Conservation (phyloP, 805 yeast species). For the Starmera amethionina region DNA sequence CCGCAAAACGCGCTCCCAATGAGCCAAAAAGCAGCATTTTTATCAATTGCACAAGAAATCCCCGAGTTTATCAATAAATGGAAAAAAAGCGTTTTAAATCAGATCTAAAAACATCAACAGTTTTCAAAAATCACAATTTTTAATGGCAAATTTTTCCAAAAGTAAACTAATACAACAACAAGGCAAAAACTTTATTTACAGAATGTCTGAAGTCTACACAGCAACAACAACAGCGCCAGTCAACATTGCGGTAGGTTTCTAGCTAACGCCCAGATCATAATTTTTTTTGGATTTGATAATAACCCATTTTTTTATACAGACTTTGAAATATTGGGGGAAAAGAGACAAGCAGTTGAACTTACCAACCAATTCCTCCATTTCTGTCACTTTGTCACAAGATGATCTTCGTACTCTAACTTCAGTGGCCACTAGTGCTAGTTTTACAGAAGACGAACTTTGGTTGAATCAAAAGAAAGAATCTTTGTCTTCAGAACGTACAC, state of each 20-base stretch:
- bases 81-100: too few relatives aligned
- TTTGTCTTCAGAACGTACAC: constrained; percentile 49
- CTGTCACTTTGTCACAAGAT: constrained; percentile 86
- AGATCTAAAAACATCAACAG: too few relatives aligned
- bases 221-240: constrained; percentile 96
- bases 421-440: constrained; percentile 56
- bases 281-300: neutral
- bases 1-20: too few relatives aligned
- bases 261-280: neutral
- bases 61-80: too few relatives aligned
- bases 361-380: constrained; percentile 94
- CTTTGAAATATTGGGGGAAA: constrained; percentile 98
- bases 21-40: too few relatives aligned
- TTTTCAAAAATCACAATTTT: too few relatives aligned
- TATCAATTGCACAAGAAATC: too few relatives aligned
- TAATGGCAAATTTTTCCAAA: too few relatives aligned
- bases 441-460: constrained; percentile 61
- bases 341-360: constrained; percentile 80
- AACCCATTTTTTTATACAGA: constrained; percentile 28
- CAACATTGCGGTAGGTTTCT: constrained; percentile 72
- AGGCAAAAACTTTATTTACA: too few relatives aligned
- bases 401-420: constrained; percentile 90
- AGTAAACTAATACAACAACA: neutral
- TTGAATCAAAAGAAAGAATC: constrained; percentile 80
- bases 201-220: constrained; percentile 29